Evolutionary conservation across 345 rosid genomes (phyloP).

Genomic region (Erodium maritimum): DNA sequence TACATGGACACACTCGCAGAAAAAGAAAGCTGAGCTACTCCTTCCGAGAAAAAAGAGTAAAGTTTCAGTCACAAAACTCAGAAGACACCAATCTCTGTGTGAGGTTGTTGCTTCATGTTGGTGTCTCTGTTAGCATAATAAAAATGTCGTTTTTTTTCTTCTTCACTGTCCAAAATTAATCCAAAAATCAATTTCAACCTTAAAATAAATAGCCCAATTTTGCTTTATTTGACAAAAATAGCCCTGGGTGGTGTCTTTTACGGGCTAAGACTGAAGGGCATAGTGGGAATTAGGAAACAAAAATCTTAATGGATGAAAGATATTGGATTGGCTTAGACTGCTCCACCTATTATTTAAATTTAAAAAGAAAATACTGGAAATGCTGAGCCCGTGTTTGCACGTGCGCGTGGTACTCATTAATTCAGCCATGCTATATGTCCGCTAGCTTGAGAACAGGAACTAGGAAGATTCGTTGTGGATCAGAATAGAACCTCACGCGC

Average conservation of each 20-base stretch:
- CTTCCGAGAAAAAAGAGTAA: conserved; percentile 1
- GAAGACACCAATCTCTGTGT: neutral
- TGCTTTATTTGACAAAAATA: too few relatives aligned
- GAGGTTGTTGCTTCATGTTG: neutral
- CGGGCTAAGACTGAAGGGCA: neutral
- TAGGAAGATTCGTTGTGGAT: too few relatives aligned
- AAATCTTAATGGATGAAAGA: neutral
- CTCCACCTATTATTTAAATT: neutral
- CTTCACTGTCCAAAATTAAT: too few relatives aligned
- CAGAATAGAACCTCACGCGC: too few relatives aligned
- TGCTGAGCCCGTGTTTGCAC: too few relatives aligned
- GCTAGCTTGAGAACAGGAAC: too few relatives aligned
- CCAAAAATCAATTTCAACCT: neutral
- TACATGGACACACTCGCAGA: conserved; percentile 9
- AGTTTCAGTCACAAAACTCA: conserved; percentile 1
- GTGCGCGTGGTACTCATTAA: too few relatives aligned
- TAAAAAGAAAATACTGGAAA: too few relatives aligned
- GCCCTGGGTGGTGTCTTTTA: too few relatives aligned
- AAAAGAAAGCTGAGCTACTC: conserved; percentile 13
- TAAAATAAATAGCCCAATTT: too few relatives aligned
- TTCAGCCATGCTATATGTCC: too few relatives aligned
- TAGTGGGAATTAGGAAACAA: neutral
- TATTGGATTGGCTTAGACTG: neutral
- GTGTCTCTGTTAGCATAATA: neutral
- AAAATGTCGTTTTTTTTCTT: neutral